phyloP scores from a whole-genome alignment of 345 rosid genomes.

The Populus deltoides region DNA sequence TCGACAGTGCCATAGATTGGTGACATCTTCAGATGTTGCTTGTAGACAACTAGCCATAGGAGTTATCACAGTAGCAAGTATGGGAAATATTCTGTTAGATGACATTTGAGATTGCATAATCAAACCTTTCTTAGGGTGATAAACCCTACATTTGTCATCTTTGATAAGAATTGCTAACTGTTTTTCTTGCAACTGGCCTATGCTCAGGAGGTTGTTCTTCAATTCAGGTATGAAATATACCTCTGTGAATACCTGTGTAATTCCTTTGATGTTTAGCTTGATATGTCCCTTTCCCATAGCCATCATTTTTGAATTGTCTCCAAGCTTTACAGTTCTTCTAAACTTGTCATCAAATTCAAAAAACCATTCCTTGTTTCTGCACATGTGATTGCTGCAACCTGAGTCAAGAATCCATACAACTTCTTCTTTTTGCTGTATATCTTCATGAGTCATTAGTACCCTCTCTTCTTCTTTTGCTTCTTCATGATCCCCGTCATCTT shows the following conservation, averaged over 20 bases:
- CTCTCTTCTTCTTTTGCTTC: slow-evolving; percentile 3
- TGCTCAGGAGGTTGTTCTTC: not conserved
- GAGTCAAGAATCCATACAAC: slow-evolving; percentile 6
- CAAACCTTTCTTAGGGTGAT: not conserved
- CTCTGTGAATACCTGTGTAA: not conserved
- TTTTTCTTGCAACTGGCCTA: slow-evolving; percentile 3
- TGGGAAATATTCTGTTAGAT: not conserved
- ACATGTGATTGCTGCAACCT: not conserved
- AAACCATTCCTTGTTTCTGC: slow-evolving; percentile 10
- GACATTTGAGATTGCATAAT: slow-evolving; percentile 6
- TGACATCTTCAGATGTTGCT: slow-evolving; percentile 3
- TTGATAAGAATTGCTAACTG: slow-evolving; percentile 5
- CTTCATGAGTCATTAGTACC: no score
- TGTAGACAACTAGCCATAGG: not conserved
- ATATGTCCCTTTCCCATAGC: slow-evolving; percentile 9
- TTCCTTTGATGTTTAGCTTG: slow-evolving; percentile 1
- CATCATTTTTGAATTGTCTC: not conserved
- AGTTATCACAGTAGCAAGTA: not conserved
- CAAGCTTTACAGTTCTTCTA: not conserved
- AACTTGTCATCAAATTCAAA: slow-evolving; percentile 5
- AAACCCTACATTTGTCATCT: slow-evolving; percentile 5
- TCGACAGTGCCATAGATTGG: slow-evolving; percentile 7
- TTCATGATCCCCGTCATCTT: not conserved
- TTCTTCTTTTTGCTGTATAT: slow-evolving; percentile 5
- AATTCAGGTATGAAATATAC: not conserved